Percentiles rank a stretch among this genome's conserved stretches.
phyloP scores from a whole-genome alignment of 345 rosid species.

The Toxicodendron radicans region DNA sequence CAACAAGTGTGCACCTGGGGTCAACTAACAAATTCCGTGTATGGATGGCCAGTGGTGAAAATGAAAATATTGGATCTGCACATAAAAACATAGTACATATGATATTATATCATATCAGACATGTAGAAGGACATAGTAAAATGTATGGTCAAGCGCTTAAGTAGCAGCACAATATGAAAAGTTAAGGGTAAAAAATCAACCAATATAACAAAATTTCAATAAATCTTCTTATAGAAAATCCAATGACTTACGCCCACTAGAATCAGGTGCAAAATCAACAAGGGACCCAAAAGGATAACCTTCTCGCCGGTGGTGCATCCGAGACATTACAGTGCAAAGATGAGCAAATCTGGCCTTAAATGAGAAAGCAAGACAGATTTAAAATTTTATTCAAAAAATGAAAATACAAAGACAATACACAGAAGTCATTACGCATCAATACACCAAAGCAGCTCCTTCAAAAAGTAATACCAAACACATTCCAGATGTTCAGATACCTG shows the following conservation, averaged over 20 bases:
- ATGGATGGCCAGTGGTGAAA: slow-evolving; percentile 95
- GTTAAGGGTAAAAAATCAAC: background rate
- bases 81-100: slow-evolving; percentile 5
- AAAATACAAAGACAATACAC: background rate
- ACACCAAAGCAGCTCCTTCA: background rate
- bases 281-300: slow-evolving; percentile 96
- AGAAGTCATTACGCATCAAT: background rate
- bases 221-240: slow-evolving; percentile 13
- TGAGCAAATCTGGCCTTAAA: slow-evolving; percentile 96
- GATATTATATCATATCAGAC: background rate
- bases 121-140: background rate
- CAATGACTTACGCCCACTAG: slow-evolving; percentile 75
- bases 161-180: background rate
- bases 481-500: slow-evolving; percentile 49
- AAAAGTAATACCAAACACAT: slow-evolving; percentile 1
- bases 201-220: background rate
- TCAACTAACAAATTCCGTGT: slow-evolving; percentile 85
- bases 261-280: slow-evolving; percentile 94
- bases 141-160: background rate
- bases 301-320: slow-evolving; percentile 95
- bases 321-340: slow-evolving; percentile 93
- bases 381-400: background rate
- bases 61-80: slow-evolving; percentile 92
- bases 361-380: slow-evolving; percentile 16
- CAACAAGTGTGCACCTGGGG: slow-evolving; percentile 94